phyloP scores from a whole-genome alignment of 345 rosid species.

The Moringa oleifera region DNA sequence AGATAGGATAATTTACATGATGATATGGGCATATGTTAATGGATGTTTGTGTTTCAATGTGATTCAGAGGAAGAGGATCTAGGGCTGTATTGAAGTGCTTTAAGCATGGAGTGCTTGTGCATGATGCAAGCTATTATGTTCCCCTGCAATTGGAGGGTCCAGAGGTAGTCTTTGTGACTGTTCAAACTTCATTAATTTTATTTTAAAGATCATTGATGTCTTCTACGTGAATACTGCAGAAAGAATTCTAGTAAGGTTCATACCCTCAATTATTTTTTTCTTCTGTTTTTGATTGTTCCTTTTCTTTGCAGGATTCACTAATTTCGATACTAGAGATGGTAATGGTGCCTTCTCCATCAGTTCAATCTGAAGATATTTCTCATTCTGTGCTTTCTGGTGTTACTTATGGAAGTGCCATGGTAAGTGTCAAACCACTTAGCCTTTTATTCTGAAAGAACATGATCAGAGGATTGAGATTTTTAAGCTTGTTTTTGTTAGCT shows the following conservation, averaged over 20 bases:
- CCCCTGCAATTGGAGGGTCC: conserved; percentile 71
- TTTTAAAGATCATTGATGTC: too few species aligned
- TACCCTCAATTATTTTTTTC: too few species aligned
- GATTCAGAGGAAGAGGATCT: conserved; percentile 77
- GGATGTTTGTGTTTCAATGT: conserved; percentile 12
- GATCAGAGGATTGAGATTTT: background rate
- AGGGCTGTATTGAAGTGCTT: conserved; percentile 78
- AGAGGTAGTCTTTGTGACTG: conserved; percentile 47
- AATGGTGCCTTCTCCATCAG: conserved; percentile 49
- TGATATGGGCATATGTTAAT: background rate
- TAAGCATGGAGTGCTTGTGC: conserved; percentile 59
- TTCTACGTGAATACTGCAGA: too few species aligned
- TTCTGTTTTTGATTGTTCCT: background rate
- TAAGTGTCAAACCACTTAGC: conserved; percentile 21
- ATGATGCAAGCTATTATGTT: conserved; percentile 67
- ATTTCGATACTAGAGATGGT: conserved; percentile 46
- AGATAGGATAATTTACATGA: background rate
- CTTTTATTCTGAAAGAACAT: background rate
- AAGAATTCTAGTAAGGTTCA: too few species aligned
- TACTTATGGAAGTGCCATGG: conserved; percentile 65
- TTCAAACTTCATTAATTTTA: conserved; percentile 8
- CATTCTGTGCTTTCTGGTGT: conserved; percentile 52
- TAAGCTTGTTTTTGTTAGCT: conserved; percentile 42
- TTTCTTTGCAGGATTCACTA: conserved; percentile 48
- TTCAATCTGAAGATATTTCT: conserved; percentile 29